A percentile compares a stretch with the other conserved stretches of the same genome.
These are phyloP conservation scores for Lenwebbia sp. DNA, from an alignment of 345 rosid genomes.

Conservation along the genomic window DNA sequence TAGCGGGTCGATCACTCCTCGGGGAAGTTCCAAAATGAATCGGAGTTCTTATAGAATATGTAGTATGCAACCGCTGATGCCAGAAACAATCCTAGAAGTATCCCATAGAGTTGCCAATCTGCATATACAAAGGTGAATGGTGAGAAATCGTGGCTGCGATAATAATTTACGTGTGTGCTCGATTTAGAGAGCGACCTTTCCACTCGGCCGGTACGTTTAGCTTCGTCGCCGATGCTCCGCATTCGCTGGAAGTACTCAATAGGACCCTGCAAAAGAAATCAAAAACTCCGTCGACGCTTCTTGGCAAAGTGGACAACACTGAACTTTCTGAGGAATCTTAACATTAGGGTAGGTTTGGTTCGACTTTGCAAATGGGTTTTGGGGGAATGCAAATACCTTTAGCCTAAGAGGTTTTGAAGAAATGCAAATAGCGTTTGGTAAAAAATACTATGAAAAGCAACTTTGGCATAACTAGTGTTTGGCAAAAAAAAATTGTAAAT, in stretches of 20 bases:
- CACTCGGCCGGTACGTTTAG: constrained; percentile 80
- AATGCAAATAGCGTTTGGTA: no score
- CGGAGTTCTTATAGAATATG: constrained; percentile 74
- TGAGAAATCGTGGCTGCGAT: neutral
- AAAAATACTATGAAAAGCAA: no score
- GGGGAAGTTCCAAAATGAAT: constrained; percentile 79
- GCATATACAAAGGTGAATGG: neutral
- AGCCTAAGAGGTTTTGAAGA: no score
- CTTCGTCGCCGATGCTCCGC: constrained; percentile 82
- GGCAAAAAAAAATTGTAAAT: no score
- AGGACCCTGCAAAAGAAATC: constrained; percentile 36
- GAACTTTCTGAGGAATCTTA: neutral
- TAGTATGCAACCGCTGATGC: constrained; percentile 67
- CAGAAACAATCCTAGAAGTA: constrained; percentile 68
- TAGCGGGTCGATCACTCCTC: constrained; percentile 32
- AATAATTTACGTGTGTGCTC: neutral
- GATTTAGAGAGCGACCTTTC: constrained; percentile 46
- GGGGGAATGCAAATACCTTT: no score
- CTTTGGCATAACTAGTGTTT: no score
- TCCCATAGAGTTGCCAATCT: constrained; percentile 91
- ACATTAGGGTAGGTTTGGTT: no score
- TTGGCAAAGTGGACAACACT: neutral
- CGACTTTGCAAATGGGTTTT: no score
- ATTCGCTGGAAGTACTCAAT: constrained; percentile 58
- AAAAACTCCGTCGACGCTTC: neutral